A percentile compares a stretch with the other conserved stretches of the same genome.
phyloP scores from a whole-genome alignment of 257 asterid species.

The Anisodus acutangulus region DNA sequence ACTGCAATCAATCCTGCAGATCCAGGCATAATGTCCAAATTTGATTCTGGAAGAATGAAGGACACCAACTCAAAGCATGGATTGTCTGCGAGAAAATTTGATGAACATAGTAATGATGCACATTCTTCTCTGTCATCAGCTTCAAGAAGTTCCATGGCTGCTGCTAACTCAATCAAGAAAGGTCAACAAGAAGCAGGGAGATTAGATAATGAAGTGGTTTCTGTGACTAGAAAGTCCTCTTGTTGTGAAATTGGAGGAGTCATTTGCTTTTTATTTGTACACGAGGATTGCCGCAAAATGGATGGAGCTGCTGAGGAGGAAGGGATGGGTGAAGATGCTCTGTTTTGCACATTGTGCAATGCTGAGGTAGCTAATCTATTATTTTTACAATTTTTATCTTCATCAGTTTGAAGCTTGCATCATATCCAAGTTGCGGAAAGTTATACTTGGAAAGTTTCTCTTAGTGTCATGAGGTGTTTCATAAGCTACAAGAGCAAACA shows the following conservation, averaged over 20 bases:
- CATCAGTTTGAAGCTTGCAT: not conserved
- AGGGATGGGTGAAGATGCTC: constrained; percentile 81
- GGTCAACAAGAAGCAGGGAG: constrained; percentile 67
- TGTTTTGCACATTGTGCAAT: constrained; percentile 94
- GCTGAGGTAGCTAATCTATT: constrained; percentile 74
- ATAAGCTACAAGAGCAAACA: constrained; percentile 14
- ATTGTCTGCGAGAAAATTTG: constrained; percentile 59
- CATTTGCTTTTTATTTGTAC: constrained; percentile 74
- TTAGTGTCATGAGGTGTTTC: constrained; percentile 21
- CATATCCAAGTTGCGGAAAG: not conserved
- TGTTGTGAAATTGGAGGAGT: constrained; percentile 65
- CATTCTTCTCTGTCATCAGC: constrained; percentile 76
- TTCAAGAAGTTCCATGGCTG: constrained; percentile 72
- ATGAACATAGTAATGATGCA: constrained; percentile 65
- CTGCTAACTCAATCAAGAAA: constrained; percentile 68
- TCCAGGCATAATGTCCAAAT: constrained; percentile 90
- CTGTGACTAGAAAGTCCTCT: constrained; percentile 53
- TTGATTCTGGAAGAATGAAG: constrained; percentile 56
- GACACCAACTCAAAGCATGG: constrained; percentile 54
- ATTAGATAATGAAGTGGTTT: constrained; percentile 50
- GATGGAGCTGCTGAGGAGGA: constrained; percentile 67
- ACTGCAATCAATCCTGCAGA: constrained; percentile 99
- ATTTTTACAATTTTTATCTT: not conserved
- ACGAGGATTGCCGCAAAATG: constrained; percentile 80
- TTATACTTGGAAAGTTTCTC: not conserved